phyloP scores from a whole-genome alignment of 2,329 filamentous ascomycete genomes.

The Colletotrichum lindemuthianum region DNA sequence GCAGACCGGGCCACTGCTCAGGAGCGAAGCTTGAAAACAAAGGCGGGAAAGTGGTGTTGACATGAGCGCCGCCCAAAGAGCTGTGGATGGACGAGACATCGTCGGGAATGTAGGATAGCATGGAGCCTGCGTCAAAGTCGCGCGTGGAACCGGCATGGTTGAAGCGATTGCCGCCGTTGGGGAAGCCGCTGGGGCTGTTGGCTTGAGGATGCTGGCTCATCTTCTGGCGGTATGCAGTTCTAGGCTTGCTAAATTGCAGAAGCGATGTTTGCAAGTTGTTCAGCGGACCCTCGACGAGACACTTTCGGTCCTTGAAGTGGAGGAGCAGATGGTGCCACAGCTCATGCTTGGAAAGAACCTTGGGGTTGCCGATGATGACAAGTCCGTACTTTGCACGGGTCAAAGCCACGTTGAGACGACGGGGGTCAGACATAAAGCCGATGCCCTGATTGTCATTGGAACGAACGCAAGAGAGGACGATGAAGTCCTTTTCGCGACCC shows the following conservation, averaged over 20 bases:
- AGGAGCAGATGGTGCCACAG: slow-evolving; percentile 95
- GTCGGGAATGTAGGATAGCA: slow-evolving; percentile 95
- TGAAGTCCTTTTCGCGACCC: slow-evolving; percentile 98
- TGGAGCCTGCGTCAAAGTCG: slow-evolving; percentile 82
- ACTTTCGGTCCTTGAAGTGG: slow-evolving; percentile 97
- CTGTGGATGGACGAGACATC: slow-evolving; percentile 97
- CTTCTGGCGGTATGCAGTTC: slow-evolving; percentile 91
- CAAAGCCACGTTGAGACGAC: slow-evolving; percentile 95
- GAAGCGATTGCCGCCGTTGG: slow-evolving; percentile 41
- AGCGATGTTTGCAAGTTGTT: slow-evolving; percentile 96
- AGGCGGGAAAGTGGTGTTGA: slow-evolving; percentile 84
- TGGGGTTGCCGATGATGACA: slow-evolving; percentile 96
- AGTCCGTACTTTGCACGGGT: slow-evolving; percentile 97
- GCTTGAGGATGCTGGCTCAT: slow-evolving; percentile 79
- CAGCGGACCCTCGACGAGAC: slow-evolving; percentile 92
- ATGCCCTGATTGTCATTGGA: slow-evolving; percentile 99
- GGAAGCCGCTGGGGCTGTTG: slow-evolving; percentile 49
- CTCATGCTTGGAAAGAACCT: slow-evolving; percentile 96
- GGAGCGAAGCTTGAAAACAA: slow-evolving; percentile 95
- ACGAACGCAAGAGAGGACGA: slow-evolving; percentile 95
- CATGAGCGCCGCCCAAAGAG: slow-evolving; percentile 86
- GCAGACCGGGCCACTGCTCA: slow-evolving; percentile 88
- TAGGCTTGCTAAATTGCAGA: slow-evolving; percentile 93
- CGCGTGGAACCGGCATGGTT: slow-evolving; percentile 47
- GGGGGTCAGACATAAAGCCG: slow-evolving; percentile 96